phyloP scores from a whole-genome alignment of 2,329 filamentous ascomycete species.

The Alternaria sp. region DNA sequence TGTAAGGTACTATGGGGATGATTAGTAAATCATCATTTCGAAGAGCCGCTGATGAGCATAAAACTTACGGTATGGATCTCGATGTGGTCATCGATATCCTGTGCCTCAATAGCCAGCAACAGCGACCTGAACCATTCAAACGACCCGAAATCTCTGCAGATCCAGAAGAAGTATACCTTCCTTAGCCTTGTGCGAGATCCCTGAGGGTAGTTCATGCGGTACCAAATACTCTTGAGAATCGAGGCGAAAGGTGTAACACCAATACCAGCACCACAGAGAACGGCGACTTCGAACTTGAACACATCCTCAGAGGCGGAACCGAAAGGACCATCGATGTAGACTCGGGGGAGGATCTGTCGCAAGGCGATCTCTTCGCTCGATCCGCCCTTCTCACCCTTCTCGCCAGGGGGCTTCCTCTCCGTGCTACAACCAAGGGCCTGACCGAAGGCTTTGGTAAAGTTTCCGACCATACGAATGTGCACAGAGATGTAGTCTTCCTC shows the following conservation, averaged over 20 bases:
- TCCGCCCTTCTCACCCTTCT: constrained; percentile 62
- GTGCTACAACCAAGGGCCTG: constrained; percentile 79
- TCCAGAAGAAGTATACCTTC: constrained; percentile 95
- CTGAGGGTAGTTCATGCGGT: constrained; percentile 87
- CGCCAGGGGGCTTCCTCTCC: constrained; percentile 61
- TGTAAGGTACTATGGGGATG: constrained; percentile 70
- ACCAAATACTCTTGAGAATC: constrained; percentile 85
- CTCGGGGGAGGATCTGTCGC: constrained; percentile 75
- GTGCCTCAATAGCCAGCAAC: constrained; percentile 83
- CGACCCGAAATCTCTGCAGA: constrained; percentile 85
- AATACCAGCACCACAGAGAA: constrained; percentile 61
- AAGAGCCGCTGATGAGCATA: not conserved
- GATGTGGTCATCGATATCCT: constrained; percentile 83
- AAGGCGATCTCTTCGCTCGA: constrained; percentile 73
- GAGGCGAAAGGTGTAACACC: constrained; percentile 62
- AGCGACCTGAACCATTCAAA: constrained; percentile 91
- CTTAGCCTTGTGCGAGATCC: constrained; percentile 75
- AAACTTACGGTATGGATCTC: constrained; percentile 77
- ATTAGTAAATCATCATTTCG: constrained; percentile 20
- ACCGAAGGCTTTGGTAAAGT: constrained; percentile 78
- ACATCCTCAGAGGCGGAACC: constrained; percentile 87
- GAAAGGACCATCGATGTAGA: constrained; percentile 86
- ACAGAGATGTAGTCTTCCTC: constrained; percentile 92
- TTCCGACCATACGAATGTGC: constrained; percentile 82
- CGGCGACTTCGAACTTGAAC: constrained; percentile 70